Evolutionary conservation across 2,329 filamentous ascomycete genomes (phyloP).

Genomic region (Aspergillus ruber): DNA sequence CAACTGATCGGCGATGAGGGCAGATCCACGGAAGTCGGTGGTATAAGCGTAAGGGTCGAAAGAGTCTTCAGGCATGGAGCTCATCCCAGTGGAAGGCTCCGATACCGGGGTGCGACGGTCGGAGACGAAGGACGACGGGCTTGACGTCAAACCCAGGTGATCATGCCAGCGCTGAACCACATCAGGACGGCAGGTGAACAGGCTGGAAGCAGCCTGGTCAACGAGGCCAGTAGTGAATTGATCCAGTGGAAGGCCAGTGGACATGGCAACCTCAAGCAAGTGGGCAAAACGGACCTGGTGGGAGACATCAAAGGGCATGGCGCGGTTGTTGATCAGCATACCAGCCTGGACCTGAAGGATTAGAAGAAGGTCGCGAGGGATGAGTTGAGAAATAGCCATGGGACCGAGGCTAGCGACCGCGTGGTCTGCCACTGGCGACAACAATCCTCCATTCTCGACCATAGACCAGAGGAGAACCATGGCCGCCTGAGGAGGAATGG

Average conservation of each 20-base stretch:
- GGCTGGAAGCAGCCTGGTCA: slow-evolving; percentile 51
- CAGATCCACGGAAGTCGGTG: slow-evolving; percentile 90
- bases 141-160: slow-evolving; percentile 41
- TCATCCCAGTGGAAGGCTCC: slow-evolving; percentile 43
- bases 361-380: slow-evolving; percentile 47
- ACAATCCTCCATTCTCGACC: slow-evolving; percentile 58
- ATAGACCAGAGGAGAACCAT: slow-evolving; percentile 58
- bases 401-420: slow-evolving; percentile 55
- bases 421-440: slow-evolving; percentile 55
- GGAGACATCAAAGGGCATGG: slow-evolving; percentile 47
- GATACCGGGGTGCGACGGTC: slow-evolving; percentile 35
- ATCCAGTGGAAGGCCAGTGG: slow-evolving; percentile 49
- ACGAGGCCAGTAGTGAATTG: slow-evolving; percentile 51
- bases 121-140: slow-evolving; percentile 41
- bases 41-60: slow-evolving; percentile 86
- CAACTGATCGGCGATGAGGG: slow-evolving; percentile 80
- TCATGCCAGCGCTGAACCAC: slow-evolving; percentile 52
- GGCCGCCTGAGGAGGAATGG: slow-evolving; percentile 49
- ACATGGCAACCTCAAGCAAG: slow-evolving; percentile 53
- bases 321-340: slow-evolving; percentile 34
- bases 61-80: slow-evolving; percentile 64
- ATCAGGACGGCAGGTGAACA: slow-evolving; percentile 43
- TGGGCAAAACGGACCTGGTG: slow-evolving; percentile 56
- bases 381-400: slow-evolving; percentile 53
- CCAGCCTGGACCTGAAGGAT: slow-evolving; percentile 55